Percentiles rank a stretch among this genome's conserved stretches.
Evolutionary conservation across 1,284 basidiomycete species (phyloP).

Genomic region (Ceratorhiza oryzae-sativae): DNA sequence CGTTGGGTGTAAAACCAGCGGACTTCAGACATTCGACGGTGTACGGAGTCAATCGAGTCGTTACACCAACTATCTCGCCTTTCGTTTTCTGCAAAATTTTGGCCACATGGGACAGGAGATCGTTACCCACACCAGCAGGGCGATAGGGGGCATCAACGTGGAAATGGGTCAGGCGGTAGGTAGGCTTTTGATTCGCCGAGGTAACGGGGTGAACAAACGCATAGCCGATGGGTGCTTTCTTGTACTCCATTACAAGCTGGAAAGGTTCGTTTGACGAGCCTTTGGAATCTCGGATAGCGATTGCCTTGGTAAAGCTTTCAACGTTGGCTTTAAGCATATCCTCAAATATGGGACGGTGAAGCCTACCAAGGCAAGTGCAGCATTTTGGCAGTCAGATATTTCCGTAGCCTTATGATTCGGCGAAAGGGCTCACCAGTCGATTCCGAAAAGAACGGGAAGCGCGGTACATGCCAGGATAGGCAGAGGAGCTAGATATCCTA

Average conservation of each 20-base stretch:
- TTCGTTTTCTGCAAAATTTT: not conserved
- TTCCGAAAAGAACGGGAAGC: conserved; percentile 23
- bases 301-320: conserved; percentile 10
- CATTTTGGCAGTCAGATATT: too few species aligned
- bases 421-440: conserved; percentile 20
- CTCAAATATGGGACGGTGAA: conserved; percentile 28
- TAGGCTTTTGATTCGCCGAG: not conserved
- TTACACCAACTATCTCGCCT: conserved; percentile 19
- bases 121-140: conserved; percentile 20
- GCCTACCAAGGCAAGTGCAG: not conserved
- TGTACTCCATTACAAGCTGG: conserved; percentile 33
- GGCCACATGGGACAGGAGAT: not conserved
- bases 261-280: not conserved
- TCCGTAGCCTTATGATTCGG: too few species aligned
- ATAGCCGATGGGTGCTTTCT: conserved; percentile 22
- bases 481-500: conserved; percentile 25
- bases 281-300: not conserved
- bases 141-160: conserved; percentile 36
- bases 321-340: conserved; percentile 15
- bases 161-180: conserved; percentile 17
- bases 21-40: conserved; percentile 17
- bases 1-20: conserved; percentile 6
- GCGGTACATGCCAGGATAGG: conserved; percentile 18
- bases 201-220: not conserved
- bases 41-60: conserved; percentile 15